Percentiles rank a stretch among this genome's conserved stretches.
Evolutionary conservation across 768 basidiomycete species (phyloP).

Genomic region (Boletales sp.): DNA sequence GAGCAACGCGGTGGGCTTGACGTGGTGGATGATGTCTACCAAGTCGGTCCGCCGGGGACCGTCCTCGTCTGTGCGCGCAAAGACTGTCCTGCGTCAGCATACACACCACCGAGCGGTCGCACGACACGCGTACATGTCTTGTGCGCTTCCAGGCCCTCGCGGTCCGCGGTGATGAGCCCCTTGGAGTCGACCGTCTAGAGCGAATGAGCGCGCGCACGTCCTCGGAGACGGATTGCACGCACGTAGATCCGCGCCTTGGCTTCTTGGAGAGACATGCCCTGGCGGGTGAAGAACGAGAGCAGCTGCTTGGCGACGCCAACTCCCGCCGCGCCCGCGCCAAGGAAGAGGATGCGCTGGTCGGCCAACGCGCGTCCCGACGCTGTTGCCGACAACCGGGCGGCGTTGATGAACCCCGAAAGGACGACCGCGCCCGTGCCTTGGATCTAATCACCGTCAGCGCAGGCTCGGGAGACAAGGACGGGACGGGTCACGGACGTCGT

Average conservation of each 20-base stretch:
- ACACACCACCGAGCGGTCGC: no score
- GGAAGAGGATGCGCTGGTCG: constrained; percentile 56
- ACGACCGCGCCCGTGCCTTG: constrained; percentile 77
- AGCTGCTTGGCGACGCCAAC: constrained; percentile 53
- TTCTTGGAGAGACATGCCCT: constrained; percentile 62
- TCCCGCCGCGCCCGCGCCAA: constrained; percentile 53
- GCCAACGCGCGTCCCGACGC: constrained; percentile 38
- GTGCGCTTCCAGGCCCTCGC: constrained; percentile 67
- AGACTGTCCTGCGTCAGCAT: constrained; percentile 38
- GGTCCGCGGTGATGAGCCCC: constrained; percentile 68
- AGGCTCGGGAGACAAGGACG: constrained; percentile 4
- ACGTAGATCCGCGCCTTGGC: constrained; percentile 68
- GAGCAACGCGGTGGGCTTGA: constrained; percentile 74
- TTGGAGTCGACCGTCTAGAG: constrained; percentile 69
- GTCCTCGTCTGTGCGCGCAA: constrained; percentile 67
- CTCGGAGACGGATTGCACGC: constrained; percentile 14
- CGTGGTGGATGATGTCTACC: constrained; percentile 63
- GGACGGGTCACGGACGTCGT: constrained; percentile 50
- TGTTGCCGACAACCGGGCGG: constrained; percentile 56
- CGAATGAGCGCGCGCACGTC: background rate
- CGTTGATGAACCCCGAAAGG: constrained; percentile 71
- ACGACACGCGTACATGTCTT: constrained; percentile 53
- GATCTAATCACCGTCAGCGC: constrained; percentile 34
- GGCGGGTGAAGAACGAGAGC: constrained; percentile 45
- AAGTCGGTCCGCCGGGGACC: constrained; percentile 60